Conservation (phyloP, 352 stramenopile genomes). For the Peronospora farinosa region DNA sequence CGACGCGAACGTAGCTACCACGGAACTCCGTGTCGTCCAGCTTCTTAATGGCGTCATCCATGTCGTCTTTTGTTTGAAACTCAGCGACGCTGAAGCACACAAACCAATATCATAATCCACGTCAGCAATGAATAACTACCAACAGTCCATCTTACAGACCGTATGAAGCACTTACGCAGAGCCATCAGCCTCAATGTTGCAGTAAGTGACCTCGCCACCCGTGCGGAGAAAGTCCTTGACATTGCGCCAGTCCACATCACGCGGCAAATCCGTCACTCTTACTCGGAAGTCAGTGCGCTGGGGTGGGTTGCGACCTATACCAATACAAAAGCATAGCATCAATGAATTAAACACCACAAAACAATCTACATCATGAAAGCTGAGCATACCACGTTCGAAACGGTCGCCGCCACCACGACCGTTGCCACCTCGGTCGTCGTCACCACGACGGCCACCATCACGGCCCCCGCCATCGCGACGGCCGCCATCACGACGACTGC, state of each 20-base stretch:
- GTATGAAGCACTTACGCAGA: slow-evolving; percentile 53
- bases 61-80: slow-evolving; percentile 75
- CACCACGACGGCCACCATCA: slow-evolving; percentile 27
- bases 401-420: slow-evolving; percentile 39
- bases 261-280: slow-evolving; percentile 68
- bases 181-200: slow-evolving; percentile 74
- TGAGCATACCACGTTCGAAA: slow-evolving; percentile 52
- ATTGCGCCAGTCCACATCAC: slow-evolving; percentile 78
- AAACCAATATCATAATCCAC: slow-evolving; percentile 4
- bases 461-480: slow-evolving; percentile 46
- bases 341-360: slow-evolving; percentile 4
- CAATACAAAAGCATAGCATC: slow-evolving; percentile 1
- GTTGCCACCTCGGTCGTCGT: slow-evolving; percentile 29
- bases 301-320: slow-evolving; percentile 56
- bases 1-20: slow-evolving; percentile 75
- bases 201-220: slow-evolving; percentile 81
- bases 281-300: slow-evolving; percentile 74
- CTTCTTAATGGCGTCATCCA: slow-evolving; percentile 82
- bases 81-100: slow-evolving; percentile 50
- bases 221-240: slow-evolving; percentile 84
- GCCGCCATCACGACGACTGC: slow-evolving; percentile 45
- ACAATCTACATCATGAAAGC: slow-evolving; percentile 1
- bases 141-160: neutral
- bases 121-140: neutral
- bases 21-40: slow-evolving; percentile 86